A percentile compares a stretch with the other conserved stretches of the same genome.
phyloP scores from a whole-genome alignment of 768 basidiomycete species.

The Hortiboletus flavorubellus region DNA sequence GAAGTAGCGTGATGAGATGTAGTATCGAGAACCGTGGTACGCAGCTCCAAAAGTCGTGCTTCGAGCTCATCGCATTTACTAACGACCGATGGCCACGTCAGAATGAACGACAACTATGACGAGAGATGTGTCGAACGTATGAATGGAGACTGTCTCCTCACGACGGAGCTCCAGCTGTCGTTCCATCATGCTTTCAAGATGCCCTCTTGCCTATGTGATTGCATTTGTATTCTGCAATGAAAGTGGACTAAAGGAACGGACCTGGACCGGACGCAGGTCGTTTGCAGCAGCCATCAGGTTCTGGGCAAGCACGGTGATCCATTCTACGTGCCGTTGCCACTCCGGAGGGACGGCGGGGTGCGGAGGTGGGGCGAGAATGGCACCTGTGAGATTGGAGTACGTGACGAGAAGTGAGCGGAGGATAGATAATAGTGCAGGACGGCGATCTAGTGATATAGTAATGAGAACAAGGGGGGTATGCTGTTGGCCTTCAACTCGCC shows the following conservation, averaged over 20 bases:
- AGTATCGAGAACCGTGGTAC: constrained; percentile 26
- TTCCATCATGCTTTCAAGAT: constrained; percentile 79
- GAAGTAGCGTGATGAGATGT: background rate
- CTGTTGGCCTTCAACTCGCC: constrained; percentile 41
- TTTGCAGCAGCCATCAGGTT: constrained; percentile 91
- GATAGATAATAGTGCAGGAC: constrained; percentile 67
- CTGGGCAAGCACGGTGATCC: constrained; percentile 77
- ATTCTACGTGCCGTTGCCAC: constrained; percentile 74
- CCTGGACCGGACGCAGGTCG: constrained; percentile 86
- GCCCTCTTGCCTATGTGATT: constrained; percentile 62
- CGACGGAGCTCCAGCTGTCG: constrained; percentile 70
- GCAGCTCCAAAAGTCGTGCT: constrained; percentile 55
- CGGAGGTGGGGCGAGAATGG: constrained; percentile 66
- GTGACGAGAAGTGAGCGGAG: constrained; percentile 76
- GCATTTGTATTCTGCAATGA: background rate
- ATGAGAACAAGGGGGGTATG: constrained; percentile 3
- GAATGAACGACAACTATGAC: background rate
- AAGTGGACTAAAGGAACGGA: constrained; percentile 25
- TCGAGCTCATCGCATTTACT: constrained; percentile 76
- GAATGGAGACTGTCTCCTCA: constrained; percentile 67
- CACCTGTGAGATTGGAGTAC: constrained; percentile 69
- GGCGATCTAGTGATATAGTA: constrained; percentile 53
- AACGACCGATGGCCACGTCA: constrained; percentile 6
- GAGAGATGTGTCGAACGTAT: constrained; percentile 48
- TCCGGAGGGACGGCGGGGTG: constrained; percentile 49